Percentiles rank a stretch among this genome's conserved stretches.
Evolutionary conservation across 2,329 filamentous ascomycete genomes (phyloP).

Genomic region (Chalaropsis thielavioides): DNA sequence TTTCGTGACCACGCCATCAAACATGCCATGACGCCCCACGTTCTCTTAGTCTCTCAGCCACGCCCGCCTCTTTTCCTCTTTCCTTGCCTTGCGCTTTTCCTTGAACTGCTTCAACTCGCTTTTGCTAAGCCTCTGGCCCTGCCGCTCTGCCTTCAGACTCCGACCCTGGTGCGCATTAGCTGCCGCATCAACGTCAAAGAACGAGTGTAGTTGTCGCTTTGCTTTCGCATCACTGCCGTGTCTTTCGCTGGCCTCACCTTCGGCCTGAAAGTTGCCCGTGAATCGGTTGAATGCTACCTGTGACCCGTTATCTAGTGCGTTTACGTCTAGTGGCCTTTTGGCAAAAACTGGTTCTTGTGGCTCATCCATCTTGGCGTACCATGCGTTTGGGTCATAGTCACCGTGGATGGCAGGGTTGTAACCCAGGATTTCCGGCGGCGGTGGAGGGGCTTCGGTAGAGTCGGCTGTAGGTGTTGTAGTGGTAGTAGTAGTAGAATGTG

Average conservation of each 20-base stretch:
- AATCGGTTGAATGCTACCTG: constrained; percentile 79
- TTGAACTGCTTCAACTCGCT: constrained; percentile 82
- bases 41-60: constrained; percentile 69
- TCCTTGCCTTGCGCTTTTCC: constrained; percentile 74
- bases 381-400: constrained; percentile 89
- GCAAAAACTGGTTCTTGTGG: constrained; percentile 21
- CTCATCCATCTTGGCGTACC: constrained; percentile 56
- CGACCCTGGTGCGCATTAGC: constrained; percentile 81
- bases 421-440: constrained; percentile 31
- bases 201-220: constrained; percentile 77
- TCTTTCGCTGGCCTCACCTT: constrained; percentile 52
- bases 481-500: constrained; percentile 24
- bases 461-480: constrained; percentile 19
- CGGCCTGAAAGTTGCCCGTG: constrained; percentile 67
- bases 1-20: not conserved
- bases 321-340: constrained; percentile 24
- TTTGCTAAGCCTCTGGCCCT: constrained; percentile 70
- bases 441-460: constrained; percentile 18
- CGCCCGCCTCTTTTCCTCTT: constrained; percentile 85
- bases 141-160: constrained; percentile 81
- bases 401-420: constrained; percentile 96
- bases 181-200: constrained; percentile 89
- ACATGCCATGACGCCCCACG: not conserved
- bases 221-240: constrained; percentile 83
- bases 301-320: constrained; percentile 24